Percentiles rank a stretch among this genome's conserved stretches.
phyloP scores from a whole-genome alignment of 768 basidiomycete species.

The Strobilomyces echinocephalus region DNA sequence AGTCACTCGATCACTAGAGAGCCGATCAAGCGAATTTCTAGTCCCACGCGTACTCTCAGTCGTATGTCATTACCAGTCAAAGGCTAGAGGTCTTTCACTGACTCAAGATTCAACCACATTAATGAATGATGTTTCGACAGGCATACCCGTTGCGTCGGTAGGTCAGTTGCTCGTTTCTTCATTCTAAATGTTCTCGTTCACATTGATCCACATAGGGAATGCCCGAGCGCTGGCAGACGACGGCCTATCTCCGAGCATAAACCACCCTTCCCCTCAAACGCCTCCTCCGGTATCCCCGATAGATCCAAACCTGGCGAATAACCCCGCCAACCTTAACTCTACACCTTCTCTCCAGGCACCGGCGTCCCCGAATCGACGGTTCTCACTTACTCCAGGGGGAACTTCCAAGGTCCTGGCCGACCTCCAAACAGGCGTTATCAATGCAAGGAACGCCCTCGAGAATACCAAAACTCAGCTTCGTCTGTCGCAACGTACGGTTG shows the following conservation, averaged over 20 bases:
- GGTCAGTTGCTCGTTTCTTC: conserved; percentile 44
- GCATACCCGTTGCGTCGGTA: conserved; percentile 74
- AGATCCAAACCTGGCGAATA: conserved; percentile 32
- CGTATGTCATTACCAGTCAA: conserved; percentile 47
- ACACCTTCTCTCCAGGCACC: conserved; percentile 41
- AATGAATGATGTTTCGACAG: conserved; percentile 36
- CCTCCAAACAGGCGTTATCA: conserved; percentile 77
- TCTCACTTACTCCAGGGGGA: conserved; percentile 66
- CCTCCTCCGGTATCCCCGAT: conserved; percentile 30
- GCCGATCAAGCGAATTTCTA: conserved; percentile 50
- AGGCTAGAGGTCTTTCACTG: conserved; percentile 19
- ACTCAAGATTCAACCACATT: conserved; percentile 17
- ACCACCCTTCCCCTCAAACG: conserved; percentile 29
- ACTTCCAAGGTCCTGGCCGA: conserved; percentile 88
- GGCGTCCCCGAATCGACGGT: conserved; percentile 47
- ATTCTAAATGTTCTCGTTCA: conserved; percentile 14
- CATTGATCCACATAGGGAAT: conserved; percentile 52
- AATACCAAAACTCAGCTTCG: conserved; percentile 81
- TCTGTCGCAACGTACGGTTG: conserved; percentile 76
- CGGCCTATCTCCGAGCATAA: conserved; percentile 37
- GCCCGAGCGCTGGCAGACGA: conserved; percentile 81
- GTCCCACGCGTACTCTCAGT: conserved; percentile 75
- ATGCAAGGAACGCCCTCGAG: conserved; percentile 76
- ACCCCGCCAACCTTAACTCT: conserved; percentile 29
- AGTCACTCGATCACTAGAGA: conserved; percentile 35